A percentile compares a stretch with the other conserved stretches of the same genome.
These are phyloP conservation scores for Fusarium nurragi DNA, from an alignment of 2,329 filamentous ascomycete species.

Conservation along the genomic window DNA sequence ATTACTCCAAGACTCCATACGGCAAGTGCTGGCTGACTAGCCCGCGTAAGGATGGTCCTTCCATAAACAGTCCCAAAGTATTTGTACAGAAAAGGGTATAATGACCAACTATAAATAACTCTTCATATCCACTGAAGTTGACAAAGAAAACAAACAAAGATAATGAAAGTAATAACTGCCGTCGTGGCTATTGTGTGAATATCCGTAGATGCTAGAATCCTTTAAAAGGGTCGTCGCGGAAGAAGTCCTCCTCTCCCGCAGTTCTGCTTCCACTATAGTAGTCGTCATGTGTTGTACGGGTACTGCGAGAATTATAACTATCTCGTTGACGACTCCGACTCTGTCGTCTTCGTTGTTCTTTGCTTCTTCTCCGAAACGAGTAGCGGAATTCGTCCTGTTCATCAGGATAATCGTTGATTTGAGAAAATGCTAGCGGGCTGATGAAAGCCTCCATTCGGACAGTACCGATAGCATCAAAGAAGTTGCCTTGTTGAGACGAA, in stretches of 20 bases:
- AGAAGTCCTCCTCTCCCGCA: conserved; percentile 64
- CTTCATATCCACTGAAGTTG: conserved; percentile 13
- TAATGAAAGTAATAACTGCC: conserved; percentile 21
- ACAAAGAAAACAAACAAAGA: conserved; percentile 28
- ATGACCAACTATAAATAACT: conserved; percentile 20
- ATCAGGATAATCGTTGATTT: conserved; percentile 58
- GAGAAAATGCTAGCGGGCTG: conserved; percentile 64
- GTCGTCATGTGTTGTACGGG: conserved; percentile 57
- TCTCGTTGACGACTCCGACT: conserved; percentile 66
- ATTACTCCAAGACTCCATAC: conserved; percentile 28
- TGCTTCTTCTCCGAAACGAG: conserved; percentile 62
- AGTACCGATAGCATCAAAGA: conserved; percentile 90
- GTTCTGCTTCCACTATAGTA: conserved; percentile 58
- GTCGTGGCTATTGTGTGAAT: conserved; percentile 10
- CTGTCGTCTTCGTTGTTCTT: conserved; percentile 61
- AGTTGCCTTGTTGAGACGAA: conserved; percentile 65
- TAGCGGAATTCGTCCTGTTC: conserved; percentile 62
- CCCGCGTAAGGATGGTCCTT: background rate
- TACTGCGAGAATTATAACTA: conserved; percentile 58
- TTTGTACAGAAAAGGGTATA: conserved; percentile 43
- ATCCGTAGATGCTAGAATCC: conserved; percentile 60
- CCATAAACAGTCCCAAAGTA: conserved; percentile 23
- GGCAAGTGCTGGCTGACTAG: conserved; percentile 18
- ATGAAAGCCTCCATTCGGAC: conserved; percentile 99
- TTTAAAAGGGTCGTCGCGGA: conserved; percentile 68